Percentiles rank a stretch among this genome's conserved stretches.
Conservation (phyloP, 2,329 filamentous ascomycete genomes). For the Sphaerostilbella broomeana region DNA sequence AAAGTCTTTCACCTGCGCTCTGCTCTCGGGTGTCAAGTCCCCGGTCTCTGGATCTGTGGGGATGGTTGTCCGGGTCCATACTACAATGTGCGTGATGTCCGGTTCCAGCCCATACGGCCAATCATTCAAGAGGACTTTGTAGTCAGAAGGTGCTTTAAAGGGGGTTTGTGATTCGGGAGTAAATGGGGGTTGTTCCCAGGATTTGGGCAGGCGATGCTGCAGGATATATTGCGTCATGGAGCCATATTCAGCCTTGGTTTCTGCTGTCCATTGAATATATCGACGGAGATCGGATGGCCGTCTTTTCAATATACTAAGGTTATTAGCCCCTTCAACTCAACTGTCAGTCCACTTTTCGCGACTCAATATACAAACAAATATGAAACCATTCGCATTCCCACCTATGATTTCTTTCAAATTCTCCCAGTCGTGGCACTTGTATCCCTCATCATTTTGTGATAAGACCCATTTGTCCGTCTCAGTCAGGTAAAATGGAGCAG, state of each 20-base stretch:
- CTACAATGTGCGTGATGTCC: conserved; percentile 71
- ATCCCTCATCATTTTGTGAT: conserved; percentile 62
- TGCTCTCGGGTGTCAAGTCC: conserved; percentile 63
- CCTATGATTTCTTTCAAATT: conserved; percentile 62
- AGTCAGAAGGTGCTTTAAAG: conserved; percentile 50
- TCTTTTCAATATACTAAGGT: conserved; percentile 69
- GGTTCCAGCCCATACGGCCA: conserved; percentile 79
- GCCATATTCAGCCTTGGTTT: conserved; percentile 66
- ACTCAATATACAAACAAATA: not conserved
- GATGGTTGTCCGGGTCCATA: conserved; percentile 83
- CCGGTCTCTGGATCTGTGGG: conserved; percentile 63
- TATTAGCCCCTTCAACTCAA: conserved; percentile 38
- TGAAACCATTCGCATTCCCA: conserved; percentile 27
- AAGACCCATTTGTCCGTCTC: conserved; percentile 52
- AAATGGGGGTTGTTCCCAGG: conserved; percentile 60
- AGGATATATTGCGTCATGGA: conserved; percentile 75
- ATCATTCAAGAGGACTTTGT: conserved; percentile 75
- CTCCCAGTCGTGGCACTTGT: conserved; percentile 65
- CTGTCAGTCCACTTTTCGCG: not conserved
- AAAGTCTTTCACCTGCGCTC: conserved; percentile 59
- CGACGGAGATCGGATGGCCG: conserved; percentile 71
- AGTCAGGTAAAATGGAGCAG: conserved; percentile 52
- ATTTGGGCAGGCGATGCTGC: conserved; percentile 57
- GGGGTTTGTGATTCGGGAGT: conserved; percentile 42
- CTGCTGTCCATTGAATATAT: conserved; percentile 71